Conservation (phyloP, 371 early-diverging fungal genomes). For the Mucor saturninus region DNA sequence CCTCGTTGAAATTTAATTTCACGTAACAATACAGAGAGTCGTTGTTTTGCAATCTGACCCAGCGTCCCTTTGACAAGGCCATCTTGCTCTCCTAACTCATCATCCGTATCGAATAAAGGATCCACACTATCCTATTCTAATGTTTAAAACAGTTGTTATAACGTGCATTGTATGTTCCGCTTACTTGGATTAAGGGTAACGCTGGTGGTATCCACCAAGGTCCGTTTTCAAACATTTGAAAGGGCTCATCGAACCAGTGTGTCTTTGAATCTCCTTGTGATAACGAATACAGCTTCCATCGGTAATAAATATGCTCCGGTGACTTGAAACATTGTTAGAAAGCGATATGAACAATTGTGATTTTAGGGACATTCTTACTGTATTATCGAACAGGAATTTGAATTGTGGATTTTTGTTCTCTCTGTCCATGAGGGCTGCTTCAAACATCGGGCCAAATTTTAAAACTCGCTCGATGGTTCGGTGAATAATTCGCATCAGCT, state of each 20-base stretch:
- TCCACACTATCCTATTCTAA: constrained; percentile 35
- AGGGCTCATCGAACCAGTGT: constrained; percentile 80
- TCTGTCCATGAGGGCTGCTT: constrained; percentile 71
- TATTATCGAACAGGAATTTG: constrained; percentile 72
- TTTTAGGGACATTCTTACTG: constrained; percentile 48
- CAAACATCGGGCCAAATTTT: constrained; percentile 77
- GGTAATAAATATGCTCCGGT: constrained; percentile 86
- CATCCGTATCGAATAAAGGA: constrained; percentile 51
- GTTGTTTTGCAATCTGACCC: constrained; percentile 64
- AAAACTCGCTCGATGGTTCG: constrained; percentile 85
- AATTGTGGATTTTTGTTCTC: constrained; percentile 72
- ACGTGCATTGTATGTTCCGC: too few species aligned
- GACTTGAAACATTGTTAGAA: constrained; percentile 41
- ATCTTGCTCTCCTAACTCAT: constrained; percentile 60
- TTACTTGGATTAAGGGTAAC: constrained; percentile 1
- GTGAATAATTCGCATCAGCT: constrained; percentile 75
- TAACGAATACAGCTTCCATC: constrained; percentile 92
- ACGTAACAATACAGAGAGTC: constrained; percentile 62
- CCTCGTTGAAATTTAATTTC: constrained; percentile 65
- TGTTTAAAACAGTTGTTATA: not conserved
- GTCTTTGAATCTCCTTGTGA: constrained; percentile 81
- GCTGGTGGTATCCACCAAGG: constrained; percentile 87
- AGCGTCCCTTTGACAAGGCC: constrained; percentile 58
- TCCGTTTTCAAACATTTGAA: constrained; percentile 88
- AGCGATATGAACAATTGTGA: not conserved